Conservation (phyloP, 1,284 basidiomycete genomes). For the Microstroma glucosiphilum region DNA sequence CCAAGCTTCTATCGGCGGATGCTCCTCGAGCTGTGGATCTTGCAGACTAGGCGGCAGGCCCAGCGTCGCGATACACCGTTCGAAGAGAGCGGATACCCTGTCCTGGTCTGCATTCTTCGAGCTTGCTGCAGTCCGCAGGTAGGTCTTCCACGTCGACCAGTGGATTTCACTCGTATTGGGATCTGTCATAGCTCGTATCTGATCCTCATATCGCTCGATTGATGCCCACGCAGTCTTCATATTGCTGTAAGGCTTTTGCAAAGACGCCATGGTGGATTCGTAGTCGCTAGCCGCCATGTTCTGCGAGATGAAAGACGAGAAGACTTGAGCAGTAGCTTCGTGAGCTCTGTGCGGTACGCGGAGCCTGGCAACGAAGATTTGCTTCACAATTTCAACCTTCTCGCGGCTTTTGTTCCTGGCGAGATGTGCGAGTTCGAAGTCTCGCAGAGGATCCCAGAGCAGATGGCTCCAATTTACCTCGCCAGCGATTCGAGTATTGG, state of each 20-base stretch:
- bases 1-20: not conserved
- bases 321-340: constrained; percentile 32
- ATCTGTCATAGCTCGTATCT: constrained; percentile 17
- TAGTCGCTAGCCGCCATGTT: constrained; percentile 33
- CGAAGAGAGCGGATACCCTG: constrained; percentile 6
- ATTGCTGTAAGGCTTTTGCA: constrained; percentile 25
- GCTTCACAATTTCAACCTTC: constrained; percentile 24
- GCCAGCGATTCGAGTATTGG: constrained; percentile 12
- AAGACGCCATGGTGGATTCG: constrained; percentile 34
- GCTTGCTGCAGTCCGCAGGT: not conserved
- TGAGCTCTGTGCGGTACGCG: constrained; percentile 28
- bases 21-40: not conserved
- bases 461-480: constrained; percentile 20
- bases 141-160: constrained; percentile 16
- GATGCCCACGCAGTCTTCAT: constrained; percentile 16
- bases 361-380: constrained; percentile 32
- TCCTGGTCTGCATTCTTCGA: constrained; percentile 6
- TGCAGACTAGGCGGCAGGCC: constrained; percentile 6
- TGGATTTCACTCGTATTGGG: constrained; percentile 4
- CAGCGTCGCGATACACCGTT: constrained; percentile 7
- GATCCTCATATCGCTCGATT: constrained; percentile 30
- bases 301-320: constrained; percentile 34
- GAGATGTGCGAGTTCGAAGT: constrained; percentile 25
- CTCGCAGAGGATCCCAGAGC: constrained; percentile 32
- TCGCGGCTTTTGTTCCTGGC: constrained; percentile 11